Evolutionary conservation across 1,284 basidiomycete species (phyloP).

Genomic region (Ceratobasidium papillatum): DNA sequence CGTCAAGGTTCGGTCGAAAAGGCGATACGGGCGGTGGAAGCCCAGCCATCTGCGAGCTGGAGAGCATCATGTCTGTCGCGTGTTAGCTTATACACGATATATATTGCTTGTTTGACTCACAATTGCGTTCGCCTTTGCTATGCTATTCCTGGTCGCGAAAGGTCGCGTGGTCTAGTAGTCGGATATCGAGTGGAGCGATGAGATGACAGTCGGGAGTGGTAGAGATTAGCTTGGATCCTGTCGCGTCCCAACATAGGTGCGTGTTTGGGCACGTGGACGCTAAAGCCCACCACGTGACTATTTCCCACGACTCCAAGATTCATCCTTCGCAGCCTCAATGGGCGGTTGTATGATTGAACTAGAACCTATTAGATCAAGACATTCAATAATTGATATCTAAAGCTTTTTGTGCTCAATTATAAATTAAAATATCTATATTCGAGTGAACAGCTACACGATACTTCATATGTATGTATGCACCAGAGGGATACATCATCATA

Average conservation of each 20-base stretch:
- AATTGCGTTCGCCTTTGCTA: not conserved
- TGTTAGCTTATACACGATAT: not conserved
- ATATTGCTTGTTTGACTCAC: not conserved
- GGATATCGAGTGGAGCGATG: not conserved
- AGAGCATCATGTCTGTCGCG: constrained; percentile 31
- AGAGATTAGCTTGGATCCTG: constrained; percentile 14
- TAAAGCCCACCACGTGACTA: too few relatives aligned
- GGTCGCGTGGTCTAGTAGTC: not conserved
- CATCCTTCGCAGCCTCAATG: too few relatives aligned
- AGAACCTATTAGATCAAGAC: too few relatives aligned
- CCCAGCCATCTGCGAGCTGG: constrained; percentile 11
- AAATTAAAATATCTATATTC: too few relatives aligned
- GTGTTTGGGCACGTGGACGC: constrained; percentile 28
- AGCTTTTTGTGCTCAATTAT: too few relatives aligned
- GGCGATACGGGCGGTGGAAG: constrained; percentile 36
- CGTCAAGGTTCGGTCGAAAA: constrained; percentile 35
- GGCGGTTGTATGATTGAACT: too few relatives aligned
- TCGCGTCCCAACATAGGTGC: constrained; percentile 14
- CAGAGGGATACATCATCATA: too few relatives aligned
- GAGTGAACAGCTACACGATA: too few relatives aligned
- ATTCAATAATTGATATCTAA: too few relatives aligned
- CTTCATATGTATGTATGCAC: too few relatives aligned
- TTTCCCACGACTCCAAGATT: too few relatives aligned
- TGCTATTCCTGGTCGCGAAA: not conserved
- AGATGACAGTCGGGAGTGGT: not conserved